Base-by-base conservation (phyloP, 2,329 filamentous ascomycete species). In the Talaromyces sp. region DNA sequence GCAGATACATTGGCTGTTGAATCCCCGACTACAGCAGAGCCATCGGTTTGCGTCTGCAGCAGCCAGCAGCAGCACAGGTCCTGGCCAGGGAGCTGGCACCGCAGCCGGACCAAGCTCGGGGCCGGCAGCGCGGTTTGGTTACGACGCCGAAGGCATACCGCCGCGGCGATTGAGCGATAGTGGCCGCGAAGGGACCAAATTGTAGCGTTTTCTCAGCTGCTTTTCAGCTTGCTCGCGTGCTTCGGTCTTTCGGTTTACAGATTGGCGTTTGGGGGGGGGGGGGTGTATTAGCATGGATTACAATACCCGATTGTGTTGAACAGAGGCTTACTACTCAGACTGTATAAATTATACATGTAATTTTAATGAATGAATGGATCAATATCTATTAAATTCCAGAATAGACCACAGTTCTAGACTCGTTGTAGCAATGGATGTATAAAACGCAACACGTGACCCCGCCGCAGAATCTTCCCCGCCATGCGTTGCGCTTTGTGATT, bases 1-100 rank as follows among this genome's bases (percentile, higher is more conserved):
- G 75, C 85, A 88, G 67, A 77, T 88, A 25, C 84, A 86, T 58
- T 87, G 85, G 85, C 77, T 87, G 13, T 82, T 85, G 68, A 84
- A 83, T 63, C 79, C 82, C 1, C 80, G 83, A 19, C 71, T 86
- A 62, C 82, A 84, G 62, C 72, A 79, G 25, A 70, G 69, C 2
- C 68, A 75, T 54, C 57, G 59, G 30, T 55, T 58, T 49, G 62
- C 54, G 10, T 33, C 27, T 55, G 63, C 47, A 64, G 57, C 27
- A 39, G 61, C 22, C 64, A 61, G 22, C 19, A 66, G 66, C 9
- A 55, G 64, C 13, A 54, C 65, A 10, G 67, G 65, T n/a, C 25
- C 59, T 15, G 59, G 55, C 33, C 64, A 62, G 32, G 62, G 64
- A 47, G 47, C 58, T 33, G 55, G 55, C 65, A 28, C 68, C 62